Evolutionary conservation across 2,329 filamentous ascomycete species (phyloP).

Genomic region (Fusarium lateritium): DNA sequence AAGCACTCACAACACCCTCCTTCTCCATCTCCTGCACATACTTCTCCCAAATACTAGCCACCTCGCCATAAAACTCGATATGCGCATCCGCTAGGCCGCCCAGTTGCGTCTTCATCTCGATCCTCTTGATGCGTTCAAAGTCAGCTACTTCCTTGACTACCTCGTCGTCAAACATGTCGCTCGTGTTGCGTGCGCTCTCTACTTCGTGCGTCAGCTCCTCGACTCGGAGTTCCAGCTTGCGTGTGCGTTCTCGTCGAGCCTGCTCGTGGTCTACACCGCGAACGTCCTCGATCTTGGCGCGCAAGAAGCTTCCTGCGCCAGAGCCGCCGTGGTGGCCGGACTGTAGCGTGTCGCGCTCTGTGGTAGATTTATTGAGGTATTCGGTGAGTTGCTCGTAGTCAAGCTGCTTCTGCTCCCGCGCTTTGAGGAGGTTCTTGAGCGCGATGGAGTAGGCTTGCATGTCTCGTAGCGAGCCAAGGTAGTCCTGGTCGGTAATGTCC

Average conservation of each 20-base stretch:
- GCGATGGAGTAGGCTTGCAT: conserved; percentile 96
- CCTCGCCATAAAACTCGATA: conserved; percentile 86
- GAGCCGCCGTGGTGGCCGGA: conserved; percentile 72
- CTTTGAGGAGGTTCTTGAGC: conserved; percentile 89
- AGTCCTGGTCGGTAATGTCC: conserved; percentile 95
- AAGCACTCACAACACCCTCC: conserved; percentile 60
- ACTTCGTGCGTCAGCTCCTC: conserved; percentile 92
- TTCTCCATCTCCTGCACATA: conserved; percentile 92
- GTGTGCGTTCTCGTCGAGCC: conserved; percentile 85
- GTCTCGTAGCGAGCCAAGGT: conserved; percentile 90
- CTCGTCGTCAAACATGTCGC: conserved; percentile 95
- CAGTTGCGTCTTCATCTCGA: conserved; percentile 91
- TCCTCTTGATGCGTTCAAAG: conserved; percentile 96
- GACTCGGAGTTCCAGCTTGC: conserved; percentile 93
- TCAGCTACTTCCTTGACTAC: conserved; percentile 93
- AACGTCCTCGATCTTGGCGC: conserved; percentile 96
- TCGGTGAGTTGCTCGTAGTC: conserved; percentile 97
- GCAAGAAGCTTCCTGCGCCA: conserved; percentile 88
- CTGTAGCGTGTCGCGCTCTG: conserved; percentile 85
- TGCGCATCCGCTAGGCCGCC: conserved; percentile 88
- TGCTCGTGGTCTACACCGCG: conserved; percentile 97
- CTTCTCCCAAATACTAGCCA: conserved; percentile 87
- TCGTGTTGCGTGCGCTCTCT: conserved; percentile 87
- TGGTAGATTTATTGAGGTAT: conserved; percentile 91
- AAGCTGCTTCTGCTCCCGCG: conserved; percentile 96